Percentiles rank a stretch among this genome's conserved stretches.
Conservation (phyloP, 1,284 basidiomycete species). For the Veloporphyrellus conicus region DNA sequence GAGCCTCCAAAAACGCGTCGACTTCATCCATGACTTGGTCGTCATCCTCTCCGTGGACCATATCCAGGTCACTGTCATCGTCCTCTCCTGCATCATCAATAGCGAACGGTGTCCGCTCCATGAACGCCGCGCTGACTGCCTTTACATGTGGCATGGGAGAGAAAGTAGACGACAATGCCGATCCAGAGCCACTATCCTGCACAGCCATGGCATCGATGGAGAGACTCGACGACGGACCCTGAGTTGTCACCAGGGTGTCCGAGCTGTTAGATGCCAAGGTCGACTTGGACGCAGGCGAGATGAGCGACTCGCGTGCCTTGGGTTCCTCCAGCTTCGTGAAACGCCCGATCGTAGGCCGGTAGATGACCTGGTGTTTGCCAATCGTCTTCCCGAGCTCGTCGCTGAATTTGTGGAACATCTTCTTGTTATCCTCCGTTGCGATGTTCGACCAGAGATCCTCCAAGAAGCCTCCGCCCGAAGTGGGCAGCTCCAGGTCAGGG, state of each 20-base stretch:
- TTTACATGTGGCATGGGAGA: constrained; percentile 66
- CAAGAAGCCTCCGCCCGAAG: constrained; percentile 59
- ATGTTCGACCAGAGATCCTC: constrained; percentile 86
- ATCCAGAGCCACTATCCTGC: constrained; percentile 26
- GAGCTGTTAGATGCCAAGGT: constrained; percentile 21
- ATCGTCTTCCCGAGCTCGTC: constrained; percentile 92
- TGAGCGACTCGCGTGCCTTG: constrained; percentile 80
- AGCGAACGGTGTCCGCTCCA: constrained; percentile 88
- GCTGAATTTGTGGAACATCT: constrained; percentile 80
- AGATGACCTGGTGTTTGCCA: constrained; percentile 81
- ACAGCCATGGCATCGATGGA: constrained; percentile 32
- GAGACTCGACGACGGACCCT: constrained; percentile 41
- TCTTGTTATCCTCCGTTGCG: constrained; percentile 83
- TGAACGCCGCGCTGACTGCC: constrained; percentile 76
- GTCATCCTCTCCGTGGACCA: constrained; percentile 60
- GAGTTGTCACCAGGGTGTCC: constrained; percentile 23
- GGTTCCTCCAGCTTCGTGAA: constrained; percentile 80
- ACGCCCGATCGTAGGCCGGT: constrained; percentile 81
- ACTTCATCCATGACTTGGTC: constrained; percentile 89
- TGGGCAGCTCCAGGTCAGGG: constrained; percentile 59
- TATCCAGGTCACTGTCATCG: constrained; percentile 68
- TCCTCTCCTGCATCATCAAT: constrained; percentile 82
- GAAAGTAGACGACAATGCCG: constrained; percentile 37
- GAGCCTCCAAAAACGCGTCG: constrained; percentile 87
- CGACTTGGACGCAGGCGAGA: constrained; percentile 65